A percentile compares a stretch with the other conserved stretches of the same genome.
These are phyloP conservation scores for Pseudogymnoascus pannorum DNA, from an alignment of 2,329 filamentous ascomycete species.

Conservation along the genomic window DNA sequence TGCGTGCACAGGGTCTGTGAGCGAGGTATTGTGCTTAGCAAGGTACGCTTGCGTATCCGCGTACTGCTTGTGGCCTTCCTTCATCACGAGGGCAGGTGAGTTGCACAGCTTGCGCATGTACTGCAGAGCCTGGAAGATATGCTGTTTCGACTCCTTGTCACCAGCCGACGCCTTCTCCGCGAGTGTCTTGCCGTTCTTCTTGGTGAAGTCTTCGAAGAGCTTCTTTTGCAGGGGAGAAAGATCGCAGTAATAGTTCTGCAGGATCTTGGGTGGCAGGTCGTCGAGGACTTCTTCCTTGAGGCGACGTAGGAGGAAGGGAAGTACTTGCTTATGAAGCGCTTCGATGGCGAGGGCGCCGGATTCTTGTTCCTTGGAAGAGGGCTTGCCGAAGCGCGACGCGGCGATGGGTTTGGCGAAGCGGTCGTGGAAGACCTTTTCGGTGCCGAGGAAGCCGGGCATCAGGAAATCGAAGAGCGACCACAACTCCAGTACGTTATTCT, in stretches of 20 bases:
- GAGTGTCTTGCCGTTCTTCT: slow-evolving; percentile 84
- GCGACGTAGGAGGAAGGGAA: slow-evolving; percentile 91
- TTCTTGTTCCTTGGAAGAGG: slow-evolving; percentile 97
- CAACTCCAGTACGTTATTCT: slow-evolving; percentile 93
- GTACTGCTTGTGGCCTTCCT: slow-evolving; percentile 85
- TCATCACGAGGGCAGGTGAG: slow-evolving; percentile 91
- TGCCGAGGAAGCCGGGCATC: slow-evolving; percentile 96
- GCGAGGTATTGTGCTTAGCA: slow-evolving; percentile 66
- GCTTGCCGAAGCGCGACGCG: slow-evolving; percentile 90
- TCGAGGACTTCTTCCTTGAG: slow-evolving; percentile 97
- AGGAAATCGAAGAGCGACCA: slow-evolving; percentile 99
- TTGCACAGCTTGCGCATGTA: slow-evolving; percentile 99
- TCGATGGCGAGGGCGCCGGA: slow-evolving; percentile 93
- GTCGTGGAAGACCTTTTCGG: slow-evolving; percentile 90
- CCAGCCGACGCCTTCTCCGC: slow-evolving; percentile 74
- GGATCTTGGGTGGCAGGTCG: slow-evolving; percentile 92
- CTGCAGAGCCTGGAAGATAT: slow-evolving; percentile 97
- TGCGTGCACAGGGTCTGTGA: slow-evolving; percentile 81
- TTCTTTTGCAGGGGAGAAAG: slow-evolving; percentile 90
- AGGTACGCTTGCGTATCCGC: slow-evolving; percentile 79
- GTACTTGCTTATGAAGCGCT: slow-evolving; percentile 95
- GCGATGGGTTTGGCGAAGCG: slow-evolving; percentile 86
- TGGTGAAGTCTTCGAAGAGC: slow-evolving; percentile 93
- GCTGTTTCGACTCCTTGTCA: slow-evolving; percentile 91
- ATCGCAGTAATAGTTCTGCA: slow-evolving; percentile 99